Evolutionary conservation across 2,329 filamentous ascomycete species (phyloP), one percentile per base, ranked within the genome.

Genomic region (Diplocarpon rosae): DNA sequence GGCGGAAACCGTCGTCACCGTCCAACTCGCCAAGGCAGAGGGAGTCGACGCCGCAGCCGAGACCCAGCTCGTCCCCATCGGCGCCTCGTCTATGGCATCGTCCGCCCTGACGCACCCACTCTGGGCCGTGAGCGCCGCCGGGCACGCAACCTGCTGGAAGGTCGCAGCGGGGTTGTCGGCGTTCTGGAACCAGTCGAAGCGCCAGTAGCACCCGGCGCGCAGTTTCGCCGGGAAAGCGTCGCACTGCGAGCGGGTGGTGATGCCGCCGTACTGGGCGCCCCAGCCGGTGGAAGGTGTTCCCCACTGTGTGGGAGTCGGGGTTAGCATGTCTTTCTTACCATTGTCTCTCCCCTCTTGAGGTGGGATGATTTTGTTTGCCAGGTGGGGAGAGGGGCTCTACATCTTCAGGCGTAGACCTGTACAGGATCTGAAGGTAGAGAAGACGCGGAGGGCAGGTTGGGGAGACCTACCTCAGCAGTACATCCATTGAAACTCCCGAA

Each of bases 401-500:
- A 24, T 24, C 20, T 24, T 24, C 4, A 7, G 20, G 7, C 4
- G 20, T 7, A 24, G 20, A 24, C 3, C 4, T 24, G 20, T 24
- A 7, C 20, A 7, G 7, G 20, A 24, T 24, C 20, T 24, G 20
- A 24, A 24, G 20, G 20, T 24, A 7, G 20, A 24, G 20, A 3
- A 24, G 20, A 24, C 7, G 20, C 20, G 3, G 3, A 24, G 20
- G 20, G 20, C 20, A 3, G 20, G 20, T 24, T 24, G 20, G 20
- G 20, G 20, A 4, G 3, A 24, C 20, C 20, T 24, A 24, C 20
- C 7, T 24, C 7, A 7, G 20, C 20, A 0, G 62, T 65, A 60
- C 73, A 77, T 34, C 68, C 74, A 48, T 76, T 69, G 56, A 70
- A 77, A 49, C 70, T 66, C 37, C 76, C 76, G 24, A 72, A 69